Evolutionary conservation across 441 rosid species (phyloP).

Genomic region (Erodium trifolium): DNA sequence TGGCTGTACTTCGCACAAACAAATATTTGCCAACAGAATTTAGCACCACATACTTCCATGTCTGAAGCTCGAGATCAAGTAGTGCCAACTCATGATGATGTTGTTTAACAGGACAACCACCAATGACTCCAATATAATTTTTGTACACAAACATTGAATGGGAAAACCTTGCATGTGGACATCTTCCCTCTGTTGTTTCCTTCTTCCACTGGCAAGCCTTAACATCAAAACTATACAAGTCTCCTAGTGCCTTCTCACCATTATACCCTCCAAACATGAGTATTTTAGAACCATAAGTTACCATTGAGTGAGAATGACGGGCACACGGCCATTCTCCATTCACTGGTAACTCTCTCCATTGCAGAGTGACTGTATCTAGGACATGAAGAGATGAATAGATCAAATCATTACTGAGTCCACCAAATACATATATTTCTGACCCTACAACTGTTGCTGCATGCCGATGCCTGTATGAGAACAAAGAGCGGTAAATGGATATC

Average conservation of each 20-base stretch:
- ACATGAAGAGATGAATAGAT: constrained; percentile 50
- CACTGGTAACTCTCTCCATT: constrained; percentile 53
- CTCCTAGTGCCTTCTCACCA: constrained; percentile 72
- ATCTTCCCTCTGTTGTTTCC: constrained; percentile 59
- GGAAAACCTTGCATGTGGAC: constrained; percentile 81
- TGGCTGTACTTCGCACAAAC: constrained; percentile 69
- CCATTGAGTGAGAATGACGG: constrained; percentile 88
- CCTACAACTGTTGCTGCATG: constrained; percentile 79
- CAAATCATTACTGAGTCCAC: constrained; percentile 58
- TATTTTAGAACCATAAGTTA: constrained; percentile 49
- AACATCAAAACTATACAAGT: constrained; percentile 71
- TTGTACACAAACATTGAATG: constrained; percentile 77
- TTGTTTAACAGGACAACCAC: constrained; percentile 85
- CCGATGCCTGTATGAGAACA: constrained; percentile 54
- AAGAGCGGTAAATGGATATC: constrained; percentile 10
- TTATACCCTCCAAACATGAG: constrained; percentile 75
- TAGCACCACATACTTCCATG: constrained; percentile 63
- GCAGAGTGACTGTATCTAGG: constrained; percentile 45
- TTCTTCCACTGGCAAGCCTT: constrained; percentile 49
- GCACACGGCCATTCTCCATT: constrained; percentile 63
- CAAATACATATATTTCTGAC: constrained; percentile 62
- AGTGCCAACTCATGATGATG: constrained; percentile 65
- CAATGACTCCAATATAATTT: constrained; percentile 59
- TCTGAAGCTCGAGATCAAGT: constrained; percentile 42
- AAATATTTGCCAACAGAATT: constrained; percentile 54